Evolutionary conservation across 202 grass and related monocot genomes (phyloP), one percentile per base, ranked within the genome.

Genomic region (Brachypodium distachyon): DNA sequence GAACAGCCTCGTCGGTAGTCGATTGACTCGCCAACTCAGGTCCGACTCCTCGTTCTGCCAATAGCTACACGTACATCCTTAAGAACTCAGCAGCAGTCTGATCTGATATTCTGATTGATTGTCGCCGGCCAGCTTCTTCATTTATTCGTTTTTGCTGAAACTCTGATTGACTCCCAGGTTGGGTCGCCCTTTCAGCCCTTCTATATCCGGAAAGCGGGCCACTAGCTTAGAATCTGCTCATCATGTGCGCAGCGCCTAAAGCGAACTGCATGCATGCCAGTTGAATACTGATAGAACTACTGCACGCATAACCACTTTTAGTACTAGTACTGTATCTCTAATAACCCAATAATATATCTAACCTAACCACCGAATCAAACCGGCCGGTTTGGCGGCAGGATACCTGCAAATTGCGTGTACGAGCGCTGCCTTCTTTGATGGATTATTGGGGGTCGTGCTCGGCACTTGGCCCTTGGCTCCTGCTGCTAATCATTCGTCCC

Each of bases 211-310:
- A 79, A 87, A 87, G 67, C 67, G 19, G 26, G 67, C 58, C 69
- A 44, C 60, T 17, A 17, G 2, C 7, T n/a, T 32, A 57, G 52
- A 53, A 31, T 79, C 83, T 83, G 81, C 37, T 25, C 81, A 68
- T 88, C 81, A 88, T 88, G 80, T 79, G 81, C 76, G 81, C n/a
- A n/a, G n/a, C 86, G 58, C 60, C 73, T 78, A 82, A 87, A 87
- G 72, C 53, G 52, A 59, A 27, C 7, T 28, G 7, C 9, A 72
- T 25, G 42, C 77, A 72, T 25, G 42, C 77, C 55, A 52, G 25
- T 86, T 62, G 76, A 70, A 61, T 53, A 80, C 7, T n/a, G n/a
- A n/a, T n/a, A n/a, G n/a, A n/a, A n/a, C n/a, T n/a, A n/a, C n/a
- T 51, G 21, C 27, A 16, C n/a, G 22, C 40, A 50, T 47, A 11